Base-by-base conservation (phyloP, 805 yeast genomes). In the Saccharomycopsis sp. region DNA sequence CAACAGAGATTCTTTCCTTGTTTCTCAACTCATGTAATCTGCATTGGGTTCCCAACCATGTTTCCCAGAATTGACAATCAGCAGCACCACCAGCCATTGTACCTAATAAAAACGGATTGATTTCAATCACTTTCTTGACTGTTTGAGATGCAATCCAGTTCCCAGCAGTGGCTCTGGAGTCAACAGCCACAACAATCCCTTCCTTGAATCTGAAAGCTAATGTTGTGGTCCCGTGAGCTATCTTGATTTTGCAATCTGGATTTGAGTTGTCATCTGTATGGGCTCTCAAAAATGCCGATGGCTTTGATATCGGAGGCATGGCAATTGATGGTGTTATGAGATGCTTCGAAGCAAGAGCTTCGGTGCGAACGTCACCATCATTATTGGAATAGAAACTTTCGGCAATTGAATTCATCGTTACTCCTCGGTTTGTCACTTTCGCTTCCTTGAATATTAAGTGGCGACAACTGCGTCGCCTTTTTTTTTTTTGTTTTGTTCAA, bases 61-160 rank as follows among this genome's bases (percentile, higher is more conserved):
- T 85, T 65, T 92, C 97, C 98, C 98, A 92, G 64, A 71, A 92
- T 62, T 92, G 98, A 70, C 98, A 92, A 65, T 92, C 98, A 23
- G 97, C 97, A 37, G 98, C 98, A 68, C 97, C 97, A 65, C 98
- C 98, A 25, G 98, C 98, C 96, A 92, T 79, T 16, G 98, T 92
- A 50, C 98, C 98, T 53, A 92, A 71, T 50, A 92, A 65, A 60
- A 84, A 82, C 40, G 96, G 96, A 62, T 92, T 92, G 64, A 92
- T 92, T 62, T 89, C 89, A 55, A 92, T 87, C 42, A 92, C 98
- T 63, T 92, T 92, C 64, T 89, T 89, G 49, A 92, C 98, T 2
- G 96, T 87, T 61, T 88, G 96, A 12, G 96, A 87, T 16, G 96
- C 97, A 53, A 92, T 81, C 96, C 96, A 89, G 55, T 82, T 79